Evolutionary conservation across 192 early-diverging fungal genomes (phyloP), one percentile per base, ranked within the genome.

Genomic region (Kickxella alabastrina): DNA sequence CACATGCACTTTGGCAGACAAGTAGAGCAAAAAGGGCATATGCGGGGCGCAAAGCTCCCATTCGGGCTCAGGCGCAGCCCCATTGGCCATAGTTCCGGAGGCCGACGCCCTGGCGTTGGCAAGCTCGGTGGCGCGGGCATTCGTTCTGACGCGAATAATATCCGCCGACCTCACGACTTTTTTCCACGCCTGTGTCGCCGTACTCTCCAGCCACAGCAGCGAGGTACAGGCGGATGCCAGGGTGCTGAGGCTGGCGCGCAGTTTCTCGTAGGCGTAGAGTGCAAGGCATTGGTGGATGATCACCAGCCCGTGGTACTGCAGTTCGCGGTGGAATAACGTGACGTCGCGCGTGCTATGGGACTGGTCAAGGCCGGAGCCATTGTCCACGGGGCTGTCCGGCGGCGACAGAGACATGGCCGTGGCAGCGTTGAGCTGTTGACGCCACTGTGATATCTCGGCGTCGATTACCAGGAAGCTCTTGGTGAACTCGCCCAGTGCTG

Each of bases 31-130:
- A 41, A 76, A 76, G 13, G 73, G 73, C 73, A 76, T 76, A 12
- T 76, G 73, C 2, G 73, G 73, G 2, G 73, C 67, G 31, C 73
- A 76, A 36, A 76, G 57, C 73, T 76, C 73, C 73, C 73, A 76
- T 24, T 76, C 73, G 10, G 73, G 73, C 62, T 76, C 73, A 0
- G 71, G 71, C 10, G 65, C 64, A 3, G 65, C 60, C 48, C 71
- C 71, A 39, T 75, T 66, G 12, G 71, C 13, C 71, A 68, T 75
- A 13, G 71, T 75, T 23, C 73, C 67, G 10, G 65, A 63, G 5
- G 37, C 58, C 24, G 65, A 69, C 1, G 61, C 44, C 2, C 67
- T 61, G 0, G 62, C 67, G 28, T 54, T 69, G 22, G 73, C 62
- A 10, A 76, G 57, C 50, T 69, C 59, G 10, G 61, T 57, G 5